Percentiles rank a stretch among this genome's conserved stretches.
phyloP scores from a whole-genome alignment of 2,329 filamentous ascomycete genomes.

The Tolypocladium paradoxum region DNA sequence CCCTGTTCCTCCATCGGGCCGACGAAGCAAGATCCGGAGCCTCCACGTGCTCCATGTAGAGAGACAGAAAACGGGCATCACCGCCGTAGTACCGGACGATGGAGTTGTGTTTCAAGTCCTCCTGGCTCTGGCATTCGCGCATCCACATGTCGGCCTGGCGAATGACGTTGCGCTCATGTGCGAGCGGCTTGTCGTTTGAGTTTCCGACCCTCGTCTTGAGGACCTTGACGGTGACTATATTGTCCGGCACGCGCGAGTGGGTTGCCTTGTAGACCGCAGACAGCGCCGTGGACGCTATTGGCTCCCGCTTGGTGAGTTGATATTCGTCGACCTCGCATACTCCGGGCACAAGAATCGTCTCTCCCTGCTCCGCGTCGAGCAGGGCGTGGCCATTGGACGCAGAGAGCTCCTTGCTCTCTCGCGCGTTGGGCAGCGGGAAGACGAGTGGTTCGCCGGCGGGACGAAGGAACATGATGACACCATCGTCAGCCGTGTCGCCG shows the following conservation, averaged over 20 bases:
- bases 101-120: constrained; percentile 42
- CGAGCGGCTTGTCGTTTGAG: constrained; percentile 31
- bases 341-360: constrained; percentile 38
- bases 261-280: constrained; percentile 46
- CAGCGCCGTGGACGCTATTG: constrained; percentile 43
- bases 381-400: constrained; percentile 37
- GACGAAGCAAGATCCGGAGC: constrained; percentile 41
- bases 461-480: constrained; percentile 45
- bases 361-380: constrained; percentile 37
- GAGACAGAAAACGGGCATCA: constrained; percentile 46
- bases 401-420: constrained; percentile 36
- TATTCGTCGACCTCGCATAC: constrained; percentile 43
- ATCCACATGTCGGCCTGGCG: constrained; percentile 50
- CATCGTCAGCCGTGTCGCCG: constrained; percentile 27
- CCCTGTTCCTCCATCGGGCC: constrained; percentile 36
- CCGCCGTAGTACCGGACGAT: constrained; percentile 49
- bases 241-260: constrained; percentile 40
- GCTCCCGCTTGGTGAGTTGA: constrained; percentile 41
- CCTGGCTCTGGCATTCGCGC: constrained; percentile 45
- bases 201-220: constrained; percentile 40
- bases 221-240: constrained; percentile 49
- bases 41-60: constrained; percentile 53
- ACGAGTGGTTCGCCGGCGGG: constrained; percentile 38
- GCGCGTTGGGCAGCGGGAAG: constrained; percentile 37
- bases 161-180: constrained; percentile 44